Base-by-base conservation (phyloP, 1,139 yeast genomes). In the Hyphopichia pseudoburtonii region DNA sequence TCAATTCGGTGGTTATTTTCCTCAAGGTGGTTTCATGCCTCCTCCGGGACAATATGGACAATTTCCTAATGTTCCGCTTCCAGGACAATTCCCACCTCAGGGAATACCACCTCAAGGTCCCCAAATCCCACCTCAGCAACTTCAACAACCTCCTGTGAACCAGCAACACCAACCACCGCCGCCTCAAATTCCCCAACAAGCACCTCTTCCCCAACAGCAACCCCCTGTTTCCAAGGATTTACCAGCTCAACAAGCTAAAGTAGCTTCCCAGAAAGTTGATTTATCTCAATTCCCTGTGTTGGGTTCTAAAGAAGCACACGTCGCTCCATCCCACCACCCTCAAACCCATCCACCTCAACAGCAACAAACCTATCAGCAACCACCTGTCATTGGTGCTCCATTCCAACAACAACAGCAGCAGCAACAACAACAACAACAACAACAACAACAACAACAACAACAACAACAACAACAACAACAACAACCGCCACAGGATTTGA, bases 201-300 rank as follows among this genome's bases (percentile, higher is more conserved):
- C 51, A 43, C 30, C 43, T 36, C 44, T 40, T 27, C 51, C 42
- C 27, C 59, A 39, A 18, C 57, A 44, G 52, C 60, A 44, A 15
- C 39, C 44, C 17, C 30, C 39, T 16, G 41, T 42, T 28, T 40
- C 39, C 16, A 42, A 36, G 12, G 35, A 19, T 17, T 47, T 39
- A 28, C 48, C 18, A 38, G 32, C 25, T 12, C 36, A 41, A 12
- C 34, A 22, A 28, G 30, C 17, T 8, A 26, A 33, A 12, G 38
- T 25, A 29, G 36, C 40, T 18, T 37, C 29, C 28, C 38, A 18
- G 18, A 62, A 57, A 42, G 70, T 64, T 4, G 76, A 74, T 45
- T 57, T 69, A 39, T 65, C 76, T 8, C 73, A 72, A 38, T 74
- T 75, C 50, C 80, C 80, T 3, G 74, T 73, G 12, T 64, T 75